Base-by-base conservation (phyloP, 2,329 filamentous ascomycete species). In the Penicillium frequentans region DNA sequence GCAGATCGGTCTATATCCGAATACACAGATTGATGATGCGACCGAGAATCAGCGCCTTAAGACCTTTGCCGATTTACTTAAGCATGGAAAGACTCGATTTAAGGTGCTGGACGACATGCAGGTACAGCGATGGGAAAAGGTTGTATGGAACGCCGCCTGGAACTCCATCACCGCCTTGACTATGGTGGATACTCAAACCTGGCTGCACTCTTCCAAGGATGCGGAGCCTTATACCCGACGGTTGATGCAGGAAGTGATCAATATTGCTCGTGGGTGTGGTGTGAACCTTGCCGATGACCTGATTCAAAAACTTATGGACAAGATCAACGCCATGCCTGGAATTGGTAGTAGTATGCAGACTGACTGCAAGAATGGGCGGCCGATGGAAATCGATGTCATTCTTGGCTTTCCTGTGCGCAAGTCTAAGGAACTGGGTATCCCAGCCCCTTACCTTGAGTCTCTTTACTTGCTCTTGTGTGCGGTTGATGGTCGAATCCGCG, bases 1-100 rank as follows among this genome's bases (percentile, higher is more conserved):
- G 67, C 79, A 86, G 54, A 79, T 86, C 3, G 84, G 83, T 0
- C 66, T 85, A 0, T 85, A 79, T 60, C 70, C 75, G 0, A 82
- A 81, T 31, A 24, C 67, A 0, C 14, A 48, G 0, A 44, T 75
- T 0, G 67, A 77, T 0, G 11, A 44, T 0, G 23, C 58, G 0
- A 8, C 64, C 0, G 81, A 83, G 48, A 57, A 71, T 3, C 23
- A 63, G 3, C 73, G 73, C 0, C 74, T 85, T 0, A 58, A 77
- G 0, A 65, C 63, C 0, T 81, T 84, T 39, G 71, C 75, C 0
- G 59, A 65, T 0, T 61, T 84, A 0, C 64, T 84, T 2, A 68
- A 65, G 0, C 62, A 69, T 0, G 80, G 80, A 1, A 69, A 74
- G 19, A 83, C 81, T 0, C 66, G 61, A 9, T 71, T 74, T 60